Conservation (phyloP, 805 yeast genomes). For the Saturnispora hagleri region DNA sequence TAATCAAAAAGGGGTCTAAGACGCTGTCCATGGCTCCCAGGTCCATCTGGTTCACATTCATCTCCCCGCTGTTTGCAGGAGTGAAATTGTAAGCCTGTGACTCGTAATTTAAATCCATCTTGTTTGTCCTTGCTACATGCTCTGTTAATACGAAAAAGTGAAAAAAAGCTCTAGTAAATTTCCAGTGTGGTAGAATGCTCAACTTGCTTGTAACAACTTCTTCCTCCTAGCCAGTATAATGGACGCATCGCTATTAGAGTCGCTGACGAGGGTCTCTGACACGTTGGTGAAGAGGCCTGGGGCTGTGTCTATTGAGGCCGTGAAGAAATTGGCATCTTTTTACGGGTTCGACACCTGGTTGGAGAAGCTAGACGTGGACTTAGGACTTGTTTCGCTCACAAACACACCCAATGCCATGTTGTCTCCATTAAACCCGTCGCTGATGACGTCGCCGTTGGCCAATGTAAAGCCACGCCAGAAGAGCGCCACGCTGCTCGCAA, state of each 20-base stretch:
- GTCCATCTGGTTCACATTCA: background rate
- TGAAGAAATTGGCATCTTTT: conserved; percentile 27
- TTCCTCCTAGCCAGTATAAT: background rate
- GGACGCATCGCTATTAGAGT: conserved; percentile 27
- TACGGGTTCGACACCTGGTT: conserved; percentile 31
- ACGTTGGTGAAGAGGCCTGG: conserved; percentile 30
- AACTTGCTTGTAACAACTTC: background rate
- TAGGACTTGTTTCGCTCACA: conserved; percentile 5
- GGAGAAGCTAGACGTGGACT: conserved; percentile 17
- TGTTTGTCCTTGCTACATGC: background rate
- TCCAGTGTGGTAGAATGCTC: background rate
- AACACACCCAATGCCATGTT: conserved; percentile 4
- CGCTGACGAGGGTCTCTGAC: conserved; percentile 27
- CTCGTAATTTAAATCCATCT: background rate
- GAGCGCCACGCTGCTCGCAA: background rate
- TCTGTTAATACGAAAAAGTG: background rate
- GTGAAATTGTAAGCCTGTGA: background rate
- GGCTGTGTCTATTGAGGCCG: conserved; percentile 25
- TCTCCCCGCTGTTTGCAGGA: background rate
- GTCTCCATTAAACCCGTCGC: conserved; percentile 3
- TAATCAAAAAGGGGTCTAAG: background rate
- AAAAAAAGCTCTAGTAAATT: background rate
- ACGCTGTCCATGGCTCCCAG: background rate
- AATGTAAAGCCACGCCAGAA: background rate
- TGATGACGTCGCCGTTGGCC: background rate